Evolutionary conservation across 2,329 filamentous ascomycete species (phyloP).

Genomic region (Thermoascus crustaceus): DNA sequence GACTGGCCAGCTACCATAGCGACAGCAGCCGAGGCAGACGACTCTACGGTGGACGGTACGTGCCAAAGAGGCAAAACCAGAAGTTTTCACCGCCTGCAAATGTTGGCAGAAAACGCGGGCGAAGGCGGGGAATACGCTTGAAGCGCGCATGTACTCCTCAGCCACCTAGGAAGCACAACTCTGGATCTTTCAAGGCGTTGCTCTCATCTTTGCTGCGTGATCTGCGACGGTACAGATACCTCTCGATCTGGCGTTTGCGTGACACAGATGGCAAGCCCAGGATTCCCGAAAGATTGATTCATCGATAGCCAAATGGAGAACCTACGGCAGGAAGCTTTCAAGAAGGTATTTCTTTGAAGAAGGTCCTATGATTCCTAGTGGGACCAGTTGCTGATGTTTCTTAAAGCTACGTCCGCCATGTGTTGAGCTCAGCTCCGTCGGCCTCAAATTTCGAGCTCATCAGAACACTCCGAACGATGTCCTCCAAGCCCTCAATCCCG

Average conservation of each 20-base stretch:
- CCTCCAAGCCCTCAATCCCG: constrained; percentile 37
- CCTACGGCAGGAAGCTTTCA: constrained; percentile 34
- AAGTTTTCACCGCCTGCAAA: constrained; percentile 15
- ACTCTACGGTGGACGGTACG: too few species aligned
- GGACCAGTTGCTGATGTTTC: constrained; percentile 13
- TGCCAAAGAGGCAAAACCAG: too few species aligned
- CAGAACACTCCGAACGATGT: constrained; percentile 40
- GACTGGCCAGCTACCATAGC: too few species aligned
- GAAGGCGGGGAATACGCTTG: constrained; percentile 12
- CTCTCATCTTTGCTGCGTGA: background rate
- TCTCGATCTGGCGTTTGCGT: background rate
- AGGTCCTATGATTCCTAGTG: background rate
- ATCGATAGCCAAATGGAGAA: constrained; percentile 22
- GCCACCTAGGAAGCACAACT: background rate
- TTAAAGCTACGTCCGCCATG: constrained; percentile 50
- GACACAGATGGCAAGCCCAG: background rate
- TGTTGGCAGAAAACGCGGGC: constrained; percentile 18
- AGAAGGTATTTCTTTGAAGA: constrained; percentile 23
- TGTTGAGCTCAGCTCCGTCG: constrained; percentile 49
- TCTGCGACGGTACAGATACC: background rate
- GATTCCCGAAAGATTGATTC: background rate
- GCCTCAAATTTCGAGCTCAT: constrained; percentile 42
- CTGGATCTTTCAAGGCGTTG: too few species aligned
- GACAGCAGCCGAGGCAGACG: too few species aligned
- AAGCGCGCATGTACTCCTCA: background rate